phyloP scores from a whole-genome alignment of 2,329 filamentous ascomycete genomes.

The Intubia oerlemansii region DNA sequence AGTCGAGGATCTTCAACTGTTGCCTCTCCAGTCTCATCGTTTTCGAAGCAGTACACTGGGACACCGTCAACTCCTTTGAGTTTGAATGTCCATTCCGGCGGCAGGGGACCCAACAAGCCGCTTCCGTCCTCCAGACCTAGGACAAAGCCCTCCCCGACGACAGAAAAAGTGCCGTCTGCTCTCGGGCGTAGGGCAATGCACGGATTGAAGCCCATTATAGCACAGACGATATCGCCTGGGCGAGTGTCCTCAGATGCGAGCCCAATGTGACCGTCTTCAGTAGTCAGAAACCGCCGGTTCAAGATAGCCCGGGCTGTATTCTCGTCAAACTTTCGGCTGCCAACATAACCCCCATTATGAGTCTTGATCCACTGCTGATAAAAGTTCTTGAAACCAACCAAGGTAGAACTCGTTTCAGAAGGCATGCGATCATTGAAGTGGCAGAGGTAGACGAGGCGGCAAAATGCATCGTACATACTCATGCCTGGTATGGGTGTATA shows the following conservation, averaged over 20 bases:
- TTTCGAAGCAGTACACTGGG: slow-evolving; percentile 1
- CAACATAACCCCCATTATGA: slow-evolving; percentile 1
- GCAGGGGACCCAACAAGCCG: slow-evolving; percentile 1
- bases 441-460: no score
- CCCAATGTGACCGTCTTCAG: slow-evolving; percentile 1
- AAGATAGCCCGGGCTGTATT: no score
- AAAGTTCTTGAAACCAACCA: no score
- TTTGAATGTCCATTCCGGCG: slow-evolving; percentile 1
- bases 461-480: no score
- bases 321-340: slow-evolving; percentile 1
- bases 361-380: slow-evolving; percentile 1
- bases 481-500: no score
- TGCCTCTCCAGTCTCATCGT: neutral
- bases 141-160: slow-evolving; percentile 2
- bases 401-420: no score
- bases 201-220: slow-evolving; percentile 1
- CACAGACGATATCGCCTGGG: slow-evolving; percentile 1
- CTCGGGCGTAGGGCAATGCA: slow-evolving; percentile 1
- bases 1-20: slow-evolving; percentile 1
- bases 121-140: slow-evolving; percentile 1
- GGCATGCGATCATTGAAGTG: no score
- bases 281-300: slow-evolving; percentile 1
- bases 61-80: neutral
- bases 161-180: neutral
- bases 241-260: slow-evolving; percentile 1